Evolutionary conservation across 352 stramenopile species (phyloP).

Genomic region (Pythium insidiosum): DNA sequence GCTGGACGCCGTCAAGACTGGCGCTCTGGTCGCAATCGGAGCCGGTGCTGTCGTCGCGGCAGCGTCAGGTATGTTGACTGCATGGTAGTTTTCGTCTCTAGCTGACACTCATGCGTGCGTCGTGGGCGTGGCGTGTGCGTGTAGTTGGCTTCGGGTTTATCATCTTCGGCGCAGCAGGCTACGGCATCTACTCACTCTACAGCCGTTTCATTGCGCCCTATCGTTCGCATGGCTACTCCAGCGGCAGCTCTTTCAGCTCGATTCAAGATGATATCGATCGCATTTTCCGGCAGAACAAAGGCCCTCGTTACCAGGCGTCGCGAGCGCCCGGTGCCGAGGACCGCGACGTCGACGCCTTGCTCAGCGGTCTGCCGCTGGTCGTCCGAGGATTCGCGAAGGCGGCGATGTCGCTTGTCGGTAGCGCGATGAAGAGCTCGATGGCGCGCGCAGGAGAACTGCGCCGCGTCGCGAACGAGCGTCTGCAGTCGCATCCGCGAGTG

Average conservation of each 20-base stretch:
- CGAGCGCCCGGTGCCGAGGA: neutral
- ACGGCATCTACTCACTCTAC: constrained; percentile 70
- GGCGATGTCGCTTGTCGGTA: constrained; percentile 53
- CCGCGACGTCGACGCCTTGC: constrained; percentile 37
- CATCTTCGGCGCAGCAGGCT: constrained; percentile 54
- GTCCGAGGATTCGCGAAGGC: constrained; percentile 56
- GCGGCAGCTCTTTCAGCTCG: constrained; percentile 26
- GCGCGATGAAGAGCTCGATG: constrained; percentile 59
- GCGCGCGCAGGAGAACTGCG: constrained; percentile 45
- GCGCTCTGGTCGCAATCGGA: constrained; percentile 48
- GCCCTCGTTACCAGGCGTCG: neutral
- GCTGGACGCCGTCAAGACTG: constrained; percentile 47
- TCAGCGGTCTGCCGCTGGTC: constrained; percentile 50
- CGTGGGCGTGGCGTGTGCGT: too few relatives aligned
- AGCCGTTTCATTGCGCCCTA: constrained; percentile 46
- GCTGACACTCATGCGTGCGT: constrained; percentile 1
- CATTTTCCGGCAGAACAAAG: constrained; percentile 19
- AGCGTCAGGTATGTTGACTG: constrained; percentile 42
- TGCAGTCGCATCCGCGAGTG: constrained; percentile 46
- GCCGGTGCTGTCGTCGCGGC: constrained; percentile 46
- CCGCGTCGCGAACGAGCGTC: constrained; percentile 36
- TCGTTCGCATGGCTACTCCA: constrained; percentile 22
- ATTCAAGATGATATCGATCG: constrained; percentile 44
- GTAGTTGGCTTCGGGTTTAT: constrained; percentile 66
- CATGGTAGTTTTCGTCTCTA: neutral